These are phyloP conservation scores for Leptosphaerulina australis DNA, from an alignment of 2,329 filamentous ascomycete species.

Conservation along the genomic window DNA sequence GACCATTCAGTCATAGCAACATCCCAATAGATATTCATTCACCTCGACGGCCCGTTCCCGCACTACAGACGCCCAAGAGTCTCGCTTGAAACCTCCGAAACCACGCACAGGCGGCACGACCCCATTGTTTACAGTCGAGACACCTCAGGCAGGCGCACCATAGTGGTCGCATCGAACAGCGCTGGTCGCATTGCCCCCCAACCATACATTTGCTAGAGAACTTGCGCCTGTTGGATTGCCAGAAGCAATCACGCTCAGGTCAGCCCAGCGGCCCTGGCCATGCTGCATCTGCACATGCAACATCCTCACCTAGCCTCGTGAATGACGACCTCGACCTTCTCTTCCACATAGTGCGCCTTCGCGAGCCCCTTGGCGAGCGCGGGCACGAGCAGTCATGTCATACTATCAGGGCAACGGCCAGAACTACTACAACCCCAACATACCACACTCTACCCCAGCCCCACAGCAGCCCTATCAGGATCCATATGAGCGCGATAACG, in stretches of 20 bases:
- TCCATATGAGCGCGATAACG: conserved; percentile 67
- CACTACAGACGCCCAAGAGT: conserved; percentile 22
- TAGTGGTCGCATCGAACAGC: conserved; percentile 16
- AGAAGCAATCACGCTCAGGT: conserved; percentile 19
- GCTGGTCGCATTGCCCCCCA: conserved; percentile 19
- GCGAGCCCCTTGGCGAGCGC: conserved; percentile 18
- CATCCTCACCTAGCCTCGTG: conserved; percentile 44
- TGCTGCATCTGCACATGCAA: conserved; percentile 45
- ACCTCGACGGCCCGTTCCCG: conserved; percentile 21
- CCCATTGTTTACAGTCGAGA: conserved; percentile 6
- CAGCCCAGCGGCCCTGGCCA: conserved; percentile 39
- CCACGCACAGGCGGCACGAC: conserved; percentile 21
- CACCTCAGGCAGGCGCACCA: conserved; percentile 21
- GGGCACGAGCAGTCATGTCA: conserved; percentile 54
- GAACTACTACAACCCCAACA: conserved; percentile 56
- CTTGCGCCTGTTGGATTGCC: conserved; percentile 19
- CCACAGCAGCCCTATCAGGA: conserved; percentile 46
- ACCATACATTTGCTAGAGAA: not conserved
- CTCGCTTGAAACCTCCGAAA: conserved; percentile 26
- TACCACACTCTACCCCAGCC: conserved; percentile 50
- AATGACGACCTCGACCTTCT: conserved; percentile 39
- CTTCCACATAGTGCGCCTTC: conserved; percentile 23
- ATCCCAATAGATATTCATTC: conserved; percentile 5
- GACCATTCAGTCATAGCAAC: not conserved
- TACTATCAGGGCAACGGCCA: conserved; percentile 61